These are phyloP conservation scores for Hypoxylon sp. DNA, from an alignment of 2,329 filamentous ascomycete species.

Conservation along the genomic window DNA sequence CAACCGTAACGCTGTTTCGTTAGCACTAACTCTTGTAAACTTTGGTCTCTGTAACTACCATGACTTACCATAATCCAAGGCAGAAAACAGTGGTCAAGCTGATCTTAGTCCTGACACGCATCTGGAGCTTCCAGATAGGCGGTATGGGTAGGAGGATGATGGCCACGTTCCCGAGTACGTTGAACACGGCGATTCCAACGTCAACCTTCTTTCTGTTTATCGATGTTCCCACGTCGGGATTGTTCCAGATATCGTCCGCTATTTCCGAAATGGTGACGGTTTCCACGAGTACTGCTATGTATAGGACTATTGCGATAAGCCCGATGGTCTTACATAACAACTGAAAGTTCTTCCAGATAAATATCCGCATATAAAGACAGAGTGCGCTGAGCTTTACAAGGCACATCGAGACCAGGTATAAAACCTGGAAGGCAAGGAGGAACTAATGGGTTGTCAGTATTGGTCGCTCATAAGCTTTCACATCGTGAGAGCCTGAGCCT, in stretches of 20 bases:
- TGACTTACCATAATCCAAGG: constrained; percentile 58
- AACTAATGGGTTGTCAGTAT: constrained; percentile 38
- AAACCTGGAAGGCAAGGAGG: constrained; percentile 50
- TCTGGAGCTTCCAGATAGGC: constrained; percentile 60
- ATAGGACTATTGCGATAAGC: constrained; percentile 46
- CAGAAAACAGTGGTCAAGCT: constrained; percentile 58
- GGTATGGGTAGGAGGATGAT: constrained; percentile 62
- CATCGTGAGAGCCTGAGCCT: background rate
- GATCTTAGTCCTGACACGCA: constrained; percentile 57
- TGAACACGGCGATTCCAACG: constrained; percentile 52
- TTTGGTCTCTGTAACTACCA: background rate
- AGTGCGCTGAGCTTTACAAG: constrained; percentile 54
- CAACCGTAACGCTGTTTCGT: constrained; percentile 15
- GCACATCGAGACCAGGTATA: constrained; percentile 51
- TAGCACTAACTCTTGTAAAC: background rate
- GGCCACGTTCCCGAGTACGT: constrained; percentile 60
- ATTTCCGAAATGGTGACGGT: constrained; percentile 39
- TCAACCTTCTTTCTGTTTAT: constrained; percentile 51
- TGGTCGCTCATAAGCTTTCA: background rate
- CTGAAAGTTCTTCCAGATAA: constrained; percentile 40
- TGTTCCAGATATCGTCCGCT: constrained; percentile 46
- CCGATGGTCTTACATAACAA: constrained; percentile 15
- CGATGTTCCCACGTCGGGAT: constrained; percentile 32
- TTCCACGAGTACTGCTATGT: constrained; percentile 30
- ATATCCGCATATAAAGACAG: constrained; percentile 53